Conservation (phyloP, 208 protist genomes). For the Wallacemonas sp. region DNA sequence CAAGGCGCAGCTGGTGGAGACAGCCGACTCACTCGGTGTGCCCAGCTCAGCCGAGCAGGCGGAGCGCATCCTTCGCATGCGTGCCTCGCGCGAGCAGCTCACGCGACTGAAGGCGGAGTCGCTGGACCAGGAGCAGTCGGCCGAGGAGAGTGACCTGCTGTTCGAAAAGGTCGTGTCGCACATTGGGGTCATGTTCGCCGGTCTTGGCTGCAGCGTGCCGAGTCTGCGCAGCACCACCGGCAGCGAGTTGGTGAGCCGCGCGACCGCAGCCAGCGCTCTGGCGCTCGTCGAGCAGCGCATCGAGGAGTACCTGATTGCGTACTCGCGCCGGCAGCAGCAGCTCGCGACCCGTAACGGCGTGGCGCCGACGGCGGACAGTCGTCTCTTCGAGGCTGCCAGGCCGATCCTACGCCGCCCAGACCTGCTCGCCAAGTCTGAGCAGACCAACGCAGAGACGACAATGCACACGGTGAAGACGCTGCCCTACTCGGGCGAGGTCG, state of each 20-base stretch:
- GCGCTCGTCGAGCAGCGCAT: constrained; percentile 68
- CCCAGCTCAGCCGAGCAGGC: constrained; percentile 11
- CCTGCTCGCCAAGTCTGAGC: constrained; percentile 22
- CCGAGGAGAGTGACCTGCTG: constrained; percentile 22
- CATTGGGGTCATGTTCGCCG: constrained; percentile 43
- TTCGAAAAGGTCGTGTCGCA: constrained; percentile 33
- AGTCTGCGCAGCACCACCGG: constrained; percentile 33
- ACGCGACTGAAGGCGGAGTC: constrained; percentile 27
- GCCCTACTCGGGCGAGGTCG: constrained; percentile 40
- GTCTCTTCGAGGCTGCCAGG: constrained; percentile 25
- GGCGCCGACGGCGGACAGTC: neutral
- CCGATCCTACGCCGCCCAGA: constrained; percentile 47
- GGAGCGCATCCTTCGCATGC: constrained; percentile 11
- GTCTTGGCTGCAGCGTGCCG: constrained; percentile 44
- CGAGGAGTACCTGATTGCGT: constrained; percentile 78
- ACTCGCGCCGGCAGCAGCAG: constrained; percentile 23
- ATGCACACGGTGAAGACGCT: constrained; percentile 21
- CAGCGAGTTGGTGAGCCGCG: constrained; percentile 29
- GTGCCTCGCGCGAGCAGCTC: constrained; percentile 25
- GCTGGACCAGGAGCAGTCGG: constrained; percentile 34
- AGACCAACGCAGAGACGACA: neutral
- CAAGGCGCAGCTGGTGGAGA: constrained; percentile 24
- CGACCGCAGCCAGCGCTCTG: constrained; percentile 40
- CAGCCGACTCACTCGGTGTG: neutral
- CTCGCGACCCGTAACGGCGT: neutral